A percentile compares a stretch with the other conserved stretches of the same genome.
Conservation (phyloP, 768 basidiomycete genomes). For the Serpula lacrymans region DNA sequence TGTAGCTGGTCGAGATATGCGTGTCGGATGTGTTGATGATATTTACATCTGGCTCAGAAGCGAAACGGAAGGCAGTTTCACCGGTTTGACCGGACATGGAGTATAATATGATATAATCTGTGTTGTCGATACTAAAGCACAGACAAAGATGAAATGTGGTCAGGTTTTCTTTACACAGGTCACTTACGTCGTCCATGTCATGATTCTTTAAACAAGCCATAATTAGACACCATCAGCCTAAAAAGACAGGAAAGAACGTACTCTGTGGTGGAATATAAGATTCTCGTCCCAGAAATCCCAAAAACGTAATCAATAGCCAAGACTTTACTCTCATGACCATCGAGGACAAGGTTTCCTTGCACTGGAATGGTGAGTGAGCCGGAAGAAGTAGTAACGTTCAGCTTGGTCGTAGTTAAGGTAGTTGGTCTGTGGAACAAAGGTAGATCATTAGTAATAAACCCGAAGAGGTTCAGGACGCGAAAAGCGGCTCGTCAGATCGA, state of each 20-base stretch:
- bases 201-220: constrained; percentile 31
- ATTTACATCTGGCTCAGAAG: constrained; percentile 26
- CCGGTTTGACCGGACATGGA: constrained; percentile 39
- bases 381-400: constrained; percentile 41
- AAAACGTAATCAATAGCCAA: constrained; percentile 48
- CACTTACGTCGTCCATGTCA: constrained; percentile 53
- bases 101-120: constrained; percentile 44
- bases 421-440: constrained; percentile 32
- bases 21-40: constrained; percentile 22
- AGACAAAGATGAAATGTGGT: neutral
- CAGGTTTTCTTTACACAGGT: neutral
- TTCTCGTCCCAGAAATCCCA: constrained; percentile 29
- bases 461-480: neutral
- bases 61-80: constrained; percentile 41
- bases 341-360: constrained; percentile 36
- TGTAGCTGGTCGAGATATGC: constrained; percentile 27
- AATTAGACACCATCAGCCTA: neutral
- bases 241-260: constrained; percentile 19
- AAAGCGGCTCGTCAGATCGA: too few relatives aligned
- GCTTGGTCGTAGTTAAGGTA: constrained; percentile 38
- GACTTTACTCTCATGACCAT: constrained; percentile 49
- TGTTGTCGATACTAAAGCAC: constrained; percentile 32
- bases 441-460: neutral
- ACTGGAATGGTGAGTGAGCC: constrained; percentile 38
- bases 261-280: constrained; percentile 48